phyloP scores from a whole-genome alignment of 257 asterid species.

The Perilla frutescens region DNA sequence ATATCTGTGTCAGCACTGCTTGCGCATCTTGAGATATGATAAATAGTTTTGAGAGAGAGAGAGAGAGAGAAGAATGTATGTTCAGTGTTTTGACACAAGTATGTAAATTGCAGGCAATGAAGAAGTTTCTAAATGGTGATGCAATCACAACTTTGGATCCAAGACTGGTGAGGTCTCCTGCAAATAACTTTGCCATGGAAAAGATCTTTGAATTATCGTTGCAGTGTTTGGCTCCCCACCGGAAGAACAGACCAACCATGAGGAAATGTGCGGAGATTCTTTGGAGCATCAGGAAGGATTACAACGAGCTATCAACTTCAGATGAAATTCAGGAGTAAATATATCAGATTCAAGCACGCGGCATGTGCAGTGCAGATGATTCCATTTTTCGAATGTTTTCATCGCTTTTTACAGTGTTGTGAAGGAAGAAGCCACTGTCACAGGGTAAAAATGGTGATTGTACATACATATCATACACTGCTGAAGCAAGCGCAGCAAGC shows the following conservation, averaged over 20 bases:
- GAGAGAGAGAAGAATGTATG: neutral
- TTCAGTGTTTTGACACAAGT: neutral
- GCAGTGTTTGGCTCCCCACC: conserved; percentile 78
- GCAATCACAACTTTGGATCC: conserved; percentile 84
- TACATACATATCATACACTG: neutral
- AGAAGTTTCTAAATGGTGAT: conserved; percentile 73
- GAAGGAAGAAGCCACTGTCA: conserved; percentile 12
- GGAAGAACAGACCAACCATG: conserved; percentile 81
- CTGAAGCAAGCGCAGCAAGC: conserved; percentile 9
- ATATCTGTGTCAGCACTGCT: neutral
- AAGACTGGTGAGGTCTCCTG: conserved; percentile 65
- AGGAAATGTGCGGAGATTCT: conserved; percentile 84
- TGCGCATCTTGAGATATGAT: neutral
- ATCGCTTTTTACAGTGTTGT: neutral
- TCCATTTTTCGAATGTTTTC: neutral
- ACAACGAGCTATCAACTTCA: conserved; percentile 52
- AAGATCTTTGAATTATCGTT: conserved; percentile 71
- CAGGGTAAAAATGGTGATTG: neutral
- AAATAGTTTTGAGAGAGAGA: neutral
- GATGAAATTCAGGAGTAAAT: conserved; percentile 27
- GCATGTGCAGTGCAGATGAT: neutral
- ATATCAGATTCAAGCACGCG: neutral
- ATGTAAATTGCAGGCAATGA: conserved; percentile 70
- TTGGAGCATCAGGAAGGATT: conserved; percentile 86
- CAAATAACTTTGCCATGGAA: conserved; percentile 65